Base-by-base conservation (phyloP, 495 filamentous ascomycete genomes). In the Acidomyces sp. region DNA sequence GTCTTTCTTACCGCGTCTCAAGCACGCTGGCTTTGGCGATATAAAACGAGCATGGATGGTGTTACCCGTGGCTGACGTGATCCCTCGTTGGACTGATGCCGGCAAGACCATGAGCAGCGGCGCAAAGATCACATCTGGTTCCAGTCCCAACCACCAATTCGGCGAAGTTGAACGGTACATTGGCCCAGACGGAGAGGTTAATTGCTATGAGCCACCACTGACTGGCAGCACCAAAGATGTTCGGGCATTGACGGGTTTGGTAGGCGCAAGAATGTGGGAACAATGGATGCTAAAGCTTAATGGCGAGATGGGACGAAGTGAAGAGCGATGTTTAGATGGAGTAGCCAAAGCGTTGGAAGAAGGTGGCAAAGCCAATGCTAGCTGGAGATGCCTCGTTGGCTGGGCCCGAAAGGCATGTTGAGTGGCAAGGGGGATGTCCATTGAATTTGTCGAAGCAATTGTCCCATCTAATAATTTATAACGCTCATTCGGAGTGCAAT, bases 211-310 rank as follows among this genome's bases (percentile, higher is more conserved):
- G 29, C 34, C 45, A 35, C 28, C 39, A 6, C 20, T 39, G 12
- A 36, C 41, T 23, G 51, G 46, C 22, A 54, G 51, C 36, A 46
- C 46, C 13, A 30, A 32, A 21, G 46, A 46, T 18, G 51, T 54
- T 2, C 41, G 38, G 1, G 46, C 46, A 42, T 65, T 94, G 34
- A 77, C 84, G 0, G 85, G 85, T 4, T 53, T 95, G 13, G 73
- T 93, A 3, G 90, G 86, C 10, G 75, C 78, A 19, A 93, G 88
- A 85, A 72, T 78, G 50, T 97, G 88, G 88, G 90, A 96, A 70
- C 80, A 82, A 59, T 96, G 90, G 90, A 71, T 95, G 60, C 55
- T 95, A 46, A 84, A 80, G 61, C 63, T 87, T 53, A 78, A 87
- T 58, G 69, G 76, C 56, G 87, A 93, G 65, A 85, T 82, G 68